phyloP scores from a whole-genome alignment of 1,284 basidiomycete genomes.

The Leccinum proliferum region DNA sequence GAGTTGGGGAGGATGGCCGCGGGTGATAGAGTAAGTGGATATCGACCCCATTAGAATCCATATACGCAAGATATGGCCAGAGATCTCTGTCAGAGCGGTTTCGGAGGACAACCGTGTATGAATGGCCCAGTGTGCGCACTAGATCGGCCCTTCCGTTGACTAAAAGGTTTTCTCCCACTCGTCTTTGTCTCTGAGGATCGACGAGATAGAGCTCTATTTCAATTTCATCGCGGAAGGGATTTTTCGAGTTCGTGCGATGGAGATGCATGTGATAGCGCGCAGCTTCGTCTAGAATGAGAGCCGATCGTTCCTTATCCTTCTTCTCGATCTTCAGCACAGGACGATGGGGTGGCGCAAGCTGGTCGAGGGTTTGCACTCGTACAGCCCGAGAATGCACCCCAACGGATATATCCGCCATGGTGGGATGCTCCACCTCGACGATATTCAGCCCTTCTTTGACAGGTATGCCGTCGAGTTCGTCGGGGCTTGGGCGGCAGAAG shows the following conservation, averaged over 20 bases:
- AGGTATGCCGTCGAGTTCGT: slow-evolving; percentile 22
- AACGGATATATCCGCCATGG: slow-evolving; percentile 38
- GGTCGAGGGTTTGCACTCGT: slow-evolving; percentile 35
- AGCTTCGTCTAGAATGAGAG: slow-evolving; percentile 35
- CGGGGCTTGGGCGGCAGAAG: slow-evolving; percentile 28
- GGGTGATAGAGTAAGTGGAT: slow-evolving; percentile 40
- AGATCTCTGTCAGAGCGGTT: slow-evolving; percentile 38
- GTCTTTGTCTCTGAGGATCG: slow-evolving; percentile 29
- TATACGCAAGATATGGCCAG: slow-evolving; percentile 44
- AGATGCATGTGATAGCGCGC: slow-evolving; percentile 44
- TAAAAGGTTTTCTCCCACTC: slow-evolving; percentile 34
- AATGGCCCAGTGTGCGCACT: slow-evolving; percentile 27
- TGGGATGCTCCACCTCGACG: slow-evolving; percentile 30
- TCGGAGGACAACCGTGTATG: slow-evolving; percentile 36
- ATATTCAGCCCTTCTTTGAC: slow-evolving; percentile 31
- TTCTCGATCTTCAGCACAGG: slow-evolving; percentile 33
- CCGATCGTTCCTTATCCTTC: slow-evolving; percentile 30
- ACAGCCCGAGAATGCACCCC: slow-evolving; percentile 31
- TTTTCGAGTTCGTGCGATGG: slow-evolving; percentile 36
- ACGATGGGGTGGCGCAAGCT: slow-evolving; percentile 27
- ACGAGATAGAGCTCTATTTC: slow-evolving; percentile 36
- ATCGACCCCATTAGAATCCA: slow-evolving; percentile 40
- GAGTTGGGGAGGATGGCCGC: slow-evolving; percentile 19
- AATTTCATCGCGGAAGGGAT: slow-evolving; percentile 32
- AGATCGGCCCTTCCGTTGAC: slow-evolving; percentile 34